A percentile compares a stretch with the other conserved stretches of the same genome.
Conservation (phyloP, 768 basidiomycete species). For the Tephrocybe rancida region DNA sequence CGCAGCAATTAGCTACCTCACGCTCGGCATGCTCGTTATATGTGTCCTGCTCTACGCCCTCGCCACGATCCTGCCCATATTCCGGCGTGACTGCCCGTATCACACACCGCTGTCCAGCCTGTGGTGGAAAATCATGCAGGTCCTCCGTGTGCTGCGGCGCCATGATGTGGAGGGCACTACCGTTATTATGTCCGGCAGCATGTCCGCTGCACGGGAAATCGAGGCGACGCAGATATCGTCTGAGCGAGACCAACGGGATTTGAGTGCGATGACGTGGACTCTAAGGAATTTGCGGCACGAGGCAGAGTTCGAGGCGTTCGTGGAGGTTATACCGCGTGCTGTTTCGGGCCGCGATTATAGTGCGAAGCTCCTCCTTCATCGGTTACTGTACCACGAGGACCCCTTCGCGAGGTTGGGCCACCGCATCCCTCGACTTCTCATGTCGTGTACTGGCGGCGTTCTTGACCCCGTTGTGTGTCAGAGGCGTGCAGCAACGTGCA, state of each 20-base stretch:
- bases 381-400: conserved; percentile 31
- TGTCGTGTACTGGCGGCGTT: conserved; percentile 28
- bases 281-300: conserved; percentile 35
- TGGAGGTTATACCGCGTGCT: conserved; percentile 35
- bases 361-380: conserved; percentile 35
- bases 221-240: conserved; percentile 35
- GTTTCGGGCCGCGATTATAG: conserved; percentile 40
- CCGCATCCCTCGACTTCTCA: conserved; percentile 36
- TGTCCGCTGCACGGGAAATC: conserved; percentile 33
- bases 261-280: conserved; percentile 42
- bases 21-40: conserved; percentile 28
- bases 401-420: conserved; percentile 31
- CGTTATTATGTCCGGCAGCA: conserved; percentile 17
- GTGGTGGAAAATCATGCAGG: conserved; percentile 30
- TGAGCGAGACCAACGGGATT: conserved; percentile 38
- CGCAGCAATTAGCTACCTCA: conserved; percentile 30
- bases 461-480: conserved; percentile 25
- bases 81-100: conserved; percentile 36
- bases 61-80: conserved; percentile 33
- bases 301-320: conserved; percentile 36
- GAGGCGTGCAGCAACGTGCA: conserved; percentile 34
- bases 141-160: conserved; percentile 25
- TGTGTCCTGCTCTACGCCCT: conserved; percentile 31
- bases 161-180: conserved; percentile 19
- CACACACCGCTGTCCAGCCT: conserved; percentile 35